Evolutionary conservation across 176 grass and related monocot species (phyloP).

Genomic region (Poa annua): DNA sequence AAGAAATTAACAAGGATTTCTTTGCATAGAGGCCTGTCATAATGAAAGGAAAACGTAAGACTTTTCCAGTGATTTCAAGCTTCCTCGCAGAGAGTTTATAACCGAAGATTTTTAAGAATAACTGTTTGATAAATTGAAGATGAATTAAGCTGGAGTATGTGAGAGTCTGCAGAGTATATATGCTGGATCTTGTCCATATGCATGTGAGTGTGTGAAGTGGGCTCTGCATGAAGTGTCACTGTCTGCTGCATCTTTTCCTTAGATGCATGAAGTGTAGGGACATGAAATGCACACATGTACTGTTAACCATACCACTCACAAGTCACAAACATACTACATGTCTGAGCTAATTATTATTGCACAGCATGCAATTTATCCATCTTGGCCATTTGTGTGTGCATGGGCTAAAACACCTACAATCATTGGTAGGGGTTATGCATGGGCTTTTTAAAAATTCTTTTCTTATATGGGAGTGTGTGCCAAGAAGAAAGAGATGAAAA

Average conservation of each 20-base stretch:
- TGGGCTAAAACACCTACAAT: constrained; percentile 39
- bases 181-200: constrained; percentile 36
- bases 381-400: constrained; percentile 45
- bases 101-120: not conserved
- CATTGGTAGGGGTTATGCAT: constrained; percentile 41
- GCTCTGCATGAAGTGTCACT: constrained; percentile 55
- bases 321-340: not conserved
- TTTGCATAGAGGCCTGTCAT: not conserved
- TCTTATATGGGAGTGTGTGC: constrained; percentile 45
- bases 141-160: not conserved
- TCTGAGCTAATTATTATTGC: not conserved
- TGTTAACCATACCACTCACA: constrained; percentile 6
- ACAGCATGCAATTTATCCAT: constrained; percentile 17
- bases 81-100: not conserved
- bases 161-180: not conserved
- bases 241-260: constrained; percentile 48
- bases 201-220: constrained; percentile 57
- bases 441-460: constrained; percentile 32
- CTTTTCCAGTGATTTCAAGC: not conserved
- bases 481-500: constrained; percentile 31
- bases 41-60: not conserved
- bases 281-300: not conserved
- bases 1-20: not conserved
- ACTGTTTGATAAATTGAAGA: not conserved
- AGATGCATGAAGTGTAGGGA: constrained; percentile 7